These are phyloP conservation scores for Yamadazyma scolyti DNA, from an alignment of 805 yeast species.

Conservation along the genomic window DNA sequence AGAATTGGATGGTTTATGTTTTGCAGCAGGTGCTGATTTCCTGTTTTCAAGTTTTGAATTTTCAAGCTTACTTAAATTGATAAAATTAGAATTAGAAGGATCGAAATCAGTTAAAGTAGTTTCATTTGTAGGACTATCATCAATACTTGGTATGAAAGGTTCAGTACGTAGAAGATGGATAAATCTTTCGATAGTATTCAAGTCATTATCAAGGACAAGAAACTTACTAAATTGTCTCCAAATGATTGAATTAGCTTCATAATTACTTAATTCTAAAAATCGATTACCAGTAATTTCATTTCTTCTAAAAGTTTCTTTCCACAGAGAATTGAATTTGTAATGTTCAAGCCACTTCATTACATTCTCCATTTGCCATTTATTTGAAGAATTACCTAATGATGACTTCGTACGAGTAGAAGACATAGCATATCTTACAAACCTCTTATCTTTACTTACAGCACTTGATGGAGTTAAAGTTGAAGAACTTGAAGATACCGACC, in stretches of 20 bases:
- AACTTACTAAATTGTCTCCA: slow-evolving; percentile 43
- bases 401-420: slow-evolving; percentile 27
- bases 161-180: slow-evolving; percentile 17
- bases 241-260: slow-evolving; percentile 45
- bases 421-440: slow-evolving; percentile 43
- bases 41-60: slow-evolving; percentile 23
- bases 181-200: slow-evolving; percentile 52
- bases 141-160: slow-evolving; percentile 6
- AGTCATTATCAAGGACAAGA: slow-evolving; percentile 38
- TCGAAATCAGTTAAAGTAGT: slow-evolving; percentile 7
- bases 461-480: slow-evolving; percentile 27
- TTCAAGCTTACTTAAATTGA: slow-evolving; percentile 2
- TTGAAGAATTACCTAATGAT: slow-evolving; percentile 35
- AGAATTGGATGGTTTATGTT: slow-evolving; percentile 18
- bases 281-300: slow-evolving; percentile 57
- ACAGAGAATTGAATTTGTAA: slow-evolving; percentile 67
- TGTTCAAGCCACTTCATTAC: slow-evolving; percentile 65
- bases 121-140: slow-evolving; percentile 1
- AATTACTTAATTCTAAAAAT: slow-evolving; percentile 65
- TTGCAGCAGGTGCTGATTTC: slow-evolving; percentile 28
- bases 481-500: slow-evolving; percentile 25
- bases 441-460: slow-evolving; percentile 30
- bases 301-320: slow-evolving; percentile 64
- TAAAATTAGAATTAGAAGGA: slow-evolving; percentile 8
- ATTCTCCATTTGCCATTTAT: slow-evolving; percentile 69